Evolutionary conservation across 2,329 filamentous ascomycete genomes (phyloP), one percentile per base, ranked within the genome.

Genomic region (Pseudocercospora eumusae): DNA sequence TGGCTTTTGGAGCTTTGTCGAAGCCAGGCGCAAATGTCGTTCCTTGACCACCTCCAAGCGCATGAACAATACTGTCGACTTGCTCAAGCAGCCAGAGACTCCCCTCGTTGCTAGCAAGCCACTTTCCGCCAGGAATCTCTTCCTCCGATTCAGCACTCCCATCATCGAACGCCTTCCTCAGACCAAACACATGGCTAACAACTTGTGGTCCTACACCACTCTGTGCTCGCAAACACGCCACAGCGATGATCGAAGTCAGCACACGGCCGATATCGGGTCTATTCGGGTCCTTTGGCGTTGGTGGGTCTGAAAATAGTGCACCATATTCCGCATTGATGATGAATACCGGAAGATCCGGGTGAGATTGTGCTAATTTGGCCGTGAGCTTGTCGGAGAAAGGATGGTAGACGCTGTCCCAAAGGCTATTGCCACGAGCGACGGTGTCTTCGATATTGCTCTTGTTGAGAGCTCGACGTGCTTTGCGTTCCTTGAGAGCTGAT

Each of bases 161-260:
- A 74, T 92, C 87, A 66, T 89, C 86, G 56, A 89, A 81, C 0
- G 86, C 89, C 79, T 95, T 95, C 62, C 89, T 78, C 76, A 96
- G 73, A 0, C 91, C 91, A 77, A 92, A 93, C 0, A 95, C 82
- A 76, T 96, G 91, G 67, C 88, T 91, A 18, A 89, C 77, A 11
- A 96, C 90, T 80, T 95, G 91, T 0, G 91, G 91, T 0, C 87
- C 91, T 0, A 95, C 91, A 0, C 91, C 91, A 9, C 88, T 90
- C 80, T 95, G 91, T 49, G 91, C 84, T 3, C 91, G 79, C 74
- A 96, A 74, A 70, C 90, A 92, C 4, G 90, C 82, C 28, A 96
- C 83, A 0, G 89, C 91, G 4, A 92, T 82, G 11, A 95, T 75
- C 58, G 85, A 89, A 0, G 91, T 95, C 64, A 92, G 77, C 0